Percentiles rank a stretch among this genome's conserved stretches.
phyloP scores from a whole-genome alignment of 768 basidiomycete species.

The Pleurotus djamor region DNA sequence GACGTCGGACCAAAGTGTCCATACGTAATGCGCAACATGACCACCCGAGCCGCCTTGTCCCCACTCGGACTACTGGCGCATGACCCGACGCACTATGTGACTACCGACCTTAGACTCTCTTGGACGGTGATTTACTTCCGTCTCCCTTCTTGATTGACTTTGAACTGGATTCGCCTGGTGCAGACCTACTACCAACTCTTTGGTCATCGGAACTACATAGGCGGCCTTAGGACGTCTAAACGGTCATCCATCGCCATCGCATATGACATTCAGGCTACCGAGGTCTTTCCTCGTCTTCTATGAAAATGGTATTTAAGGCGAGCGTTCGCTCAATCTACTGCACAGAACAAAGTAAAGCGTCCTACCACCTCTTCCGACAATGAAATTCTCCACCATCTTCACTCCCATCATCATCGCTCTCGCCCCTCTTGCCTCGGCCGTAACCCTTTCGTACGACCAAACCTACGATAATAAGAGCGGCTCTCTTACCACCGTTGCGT shows the following conservation, averaged over 20 bases:
- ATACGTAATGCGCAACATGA: no score
- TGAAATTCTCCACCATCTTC: slow-evolving; percentile 16
- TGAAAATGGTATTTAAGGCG: not conserved
- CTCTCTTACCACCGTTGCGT: slow-evolving; percentile 41
- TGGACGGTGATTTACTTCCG: no score
- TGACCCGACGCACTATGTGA: no score
- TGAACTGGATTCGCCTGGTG: no score
- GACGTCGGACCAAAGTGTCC: no score
- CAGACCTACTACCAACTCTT: no score
- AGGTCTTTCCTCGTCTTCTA: not conserved
- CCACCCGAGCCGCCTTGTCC: no score
- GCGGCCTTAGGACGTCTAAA: not conserved
- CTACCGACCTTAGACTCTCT: no score
- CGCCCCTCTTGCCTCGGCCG: slow-evolving; percentile 20
- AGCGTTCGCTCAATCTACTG: not conserved
- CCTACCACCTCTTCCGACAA: not conserved
- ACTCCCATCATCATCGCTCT: slow-evolving; percentile 18
- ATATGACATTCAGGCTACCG: not conserved
- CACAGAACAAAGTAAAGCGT: not conserved
- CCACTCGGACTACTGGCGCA: no score
- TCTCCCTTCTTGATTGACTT: no score
- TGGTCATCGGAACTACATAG: not conserved
- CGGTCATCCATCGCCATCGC: not conserved
- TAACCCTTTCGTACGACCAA: slow-evolving; percentile 39
- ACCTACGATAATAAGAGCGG: slow-evolving; percentile 41